Evolutionary conservation across 1,284 basidiomycete genomes (phyloP).

Genomic region (Rhizoctonia solani): DNA sequence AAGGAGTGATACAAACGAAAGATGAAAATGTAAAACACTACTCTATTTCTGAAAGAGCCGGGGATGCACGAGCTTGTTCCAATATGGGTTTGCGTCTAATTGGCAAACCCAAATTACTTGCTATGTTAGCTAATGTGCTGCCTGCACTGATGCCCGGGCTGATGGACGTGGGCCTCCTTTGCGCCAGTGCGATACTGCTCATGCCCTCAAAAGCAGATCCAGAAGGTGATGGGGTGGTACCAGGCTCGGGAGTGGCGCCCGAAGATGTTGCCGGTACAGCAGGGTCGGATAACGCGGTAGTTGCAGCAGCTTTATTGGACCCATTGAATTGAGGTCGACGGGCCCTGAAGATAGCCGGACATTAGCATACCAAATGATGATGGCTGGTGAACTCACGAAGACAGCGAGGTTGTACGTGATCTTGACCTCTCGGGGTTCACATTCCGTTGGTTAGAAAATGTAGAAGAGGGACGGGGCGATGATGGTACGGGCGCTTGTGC

Average conservation of each 20-base stretch:
- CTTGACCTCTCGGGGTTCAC: conserved; percentile 22
- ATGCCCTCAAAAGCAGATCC: conserved; percentile 37
- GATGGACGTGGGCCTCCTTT: conserved; percentile 33
- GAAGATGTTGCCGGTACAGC: conserved; percentile 50
- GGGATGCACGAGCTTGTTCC: conserved; percentile 11
- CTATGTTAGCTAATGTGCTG: conserved; percentile 62
- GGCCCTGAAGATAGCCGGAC: conserved; percentile 40
- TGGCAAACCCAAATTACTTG: conserved; percentile 60
- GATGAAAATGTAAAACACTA: neutral
- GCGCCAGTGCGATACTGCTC: conserved; percentile 22
- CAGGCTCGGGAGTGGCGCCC: conserved; percentile 15
- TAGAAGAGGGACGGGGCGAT: conserved; percentile 19
- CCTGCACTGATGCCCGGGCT: conserved; percentile 34
- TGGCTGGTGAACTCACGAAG: conserved; percentile 24
- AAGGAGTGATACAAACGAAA: neutral
- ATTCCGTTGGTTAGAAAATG: conserved; percentile 24
- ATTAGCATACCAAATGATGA: neutral
- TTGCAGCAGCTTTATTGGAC: conserved; percentile 61
- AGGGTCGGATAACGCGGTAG: conserved; percentile 66
- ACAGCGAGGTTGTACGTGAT: conserved; percentile 34
- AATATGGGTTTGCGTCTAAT: conserved; percentile 24
- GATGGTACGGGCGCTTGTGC: conserved; percentile 60
- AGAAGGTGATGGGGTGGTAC: conserved; percentile 32
- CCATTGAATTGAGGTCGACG: conserved; percentile 50
- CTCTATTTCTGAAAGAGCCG: conserved; percentile 32